Evolutionary conservation across 2,329 filamentous ascomycete genomes (phyloP).

Genomic region (Zelopaecilomyces penicillatus): DNA sequence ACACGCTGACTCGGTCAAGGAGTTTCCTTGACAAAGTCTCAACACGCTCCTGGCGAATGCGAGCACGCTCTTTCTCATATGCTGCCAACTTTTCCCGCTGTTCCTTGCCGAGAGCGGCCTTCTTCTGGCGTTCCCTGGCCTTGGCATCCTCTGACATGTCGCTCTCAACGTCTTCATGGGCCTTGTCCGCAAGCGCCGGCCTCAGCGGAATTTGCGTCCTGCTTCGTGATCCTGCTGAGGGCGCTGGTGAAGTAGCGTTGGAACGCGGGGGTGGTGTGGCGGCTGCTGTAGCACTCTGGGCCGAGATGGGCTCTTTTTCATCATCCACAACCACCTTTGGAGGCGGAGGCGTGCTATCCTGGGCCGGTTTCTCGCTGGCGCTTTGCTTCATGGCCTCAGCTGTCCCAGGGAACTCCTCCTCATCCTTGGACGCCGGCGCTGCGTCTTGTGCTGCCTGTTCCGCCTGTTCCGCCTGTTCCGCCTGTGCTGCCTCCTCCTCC

Average conservation of each 20-base stretch:
- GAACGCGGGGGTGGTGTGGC: constrained; percentile 23
- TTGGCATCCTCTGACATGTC: constrained; percentile 43
- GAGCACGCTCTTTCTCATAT: constrained; percentile 77
- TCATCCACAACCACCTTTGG: constrained; percentile 34
- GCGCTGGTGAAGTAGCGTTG: constrained; percentile 31
- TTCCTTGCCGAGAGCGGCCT: constrained; percentile 77
- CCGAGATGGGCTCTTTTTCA: constrained; percentile 19
- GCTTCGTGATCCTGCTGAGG: constrained; percentile 34
- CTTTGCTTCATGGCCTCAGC: constrained; percentile 50
- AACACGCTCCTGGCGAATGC: constrained; percentile 81
- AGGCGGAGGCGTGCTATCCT: constrained; percentile 20
- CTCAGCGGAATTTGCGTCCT: constrained; percentile 61
- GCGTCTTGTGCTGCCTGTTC: constrained; percentile 36
- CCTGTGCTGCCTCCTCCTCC: constrained; percentile 55
- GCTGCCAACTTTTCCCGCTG: constrained; percentile 86
- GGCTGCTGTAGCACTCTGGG: constrained; percentile 12
- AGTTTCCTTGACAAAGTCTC: constrained; percentile 78
- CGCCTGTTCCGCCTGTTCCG: constrained; percentile 38
- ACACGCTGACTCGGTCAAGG: constrained; percentile 80
- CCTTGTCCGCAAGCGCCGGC: constrained; percentile 76
- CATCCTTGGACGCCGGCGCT: constrained; percentile 30
- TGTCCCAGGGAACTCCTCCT: constrained; percentile 48
- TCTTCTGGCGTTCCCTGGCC: constrained; percentile 64
- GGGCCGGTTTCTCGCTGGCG: constrained; percentile 32
- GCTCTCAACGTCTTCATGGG: constrained; percentile 59